Conservation (phyloP, 257 asterid species). For the Striga asiatica region DNA sequence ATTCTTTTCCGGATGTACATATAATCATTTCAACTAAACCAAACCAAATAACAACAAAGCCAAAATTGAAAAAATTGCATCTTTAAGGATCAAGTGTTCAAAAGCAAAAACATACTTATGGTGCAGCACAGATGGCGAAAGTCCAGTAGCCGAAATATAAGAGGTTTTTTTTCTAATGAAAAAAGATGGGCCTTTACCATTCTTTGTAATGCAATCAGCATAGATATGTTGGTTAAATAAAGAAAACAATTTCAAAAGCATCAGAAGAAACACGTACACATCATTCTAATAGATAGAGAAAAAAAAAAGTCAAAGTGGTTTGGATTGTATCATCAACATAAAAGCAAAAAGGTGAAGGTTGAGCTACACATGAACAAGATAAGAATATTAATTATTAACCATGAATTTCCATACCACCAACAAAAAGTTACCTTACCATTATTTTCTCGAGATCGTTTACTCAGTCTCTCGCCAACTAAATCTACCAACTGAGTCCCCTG, state of each 20-base stretch:
- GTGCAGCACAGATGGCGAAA: too few species aligned
- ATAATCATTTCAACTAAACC: neutral
- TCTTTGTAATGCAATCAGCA: neutral
- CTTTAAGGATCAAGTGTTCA: neutral
- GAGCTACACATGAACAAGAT: slow-evolving; percentile 2
- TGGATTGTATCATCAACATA: neutral
- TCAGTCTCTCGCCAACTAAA: slow-evolving; percentile 49
- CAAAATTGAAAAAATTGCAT: neutral
- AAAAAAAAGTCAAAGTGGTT: slow-evolving; percentile 2
- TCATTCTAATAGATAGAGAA: neutral
- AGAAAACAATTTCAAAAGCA: neutral
- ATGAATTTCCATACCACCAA: slow-evolving; percentile 15
- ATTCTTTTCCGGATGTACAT: too few species aligned
- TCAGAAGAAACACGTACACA: neutral
- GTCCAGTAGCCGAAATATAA: too few species aligned
- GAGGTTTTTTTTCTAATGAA: too few species aligned
- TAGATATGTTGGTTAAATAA: neutral
- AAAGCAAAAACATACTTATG: neutral
- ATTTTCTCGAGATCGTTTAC: slow-evolving; percentile 59
- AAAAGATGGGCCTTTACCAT: too few species aligned
- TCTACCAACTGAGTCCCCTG: slow-evolving; percentile 40
- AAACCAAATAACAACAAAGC: slow-evolving; percentile 8
- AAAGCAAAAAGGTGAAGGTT: neutral
- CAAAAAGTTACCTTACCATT: slow-evolving; percentile 65
- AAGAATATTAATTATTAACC: slow-evolving; percentile 4